Base-by-base conservation (phyloP, 1,284 basidiomycete genomes). In the Bjerkandera adusta region DNA sequence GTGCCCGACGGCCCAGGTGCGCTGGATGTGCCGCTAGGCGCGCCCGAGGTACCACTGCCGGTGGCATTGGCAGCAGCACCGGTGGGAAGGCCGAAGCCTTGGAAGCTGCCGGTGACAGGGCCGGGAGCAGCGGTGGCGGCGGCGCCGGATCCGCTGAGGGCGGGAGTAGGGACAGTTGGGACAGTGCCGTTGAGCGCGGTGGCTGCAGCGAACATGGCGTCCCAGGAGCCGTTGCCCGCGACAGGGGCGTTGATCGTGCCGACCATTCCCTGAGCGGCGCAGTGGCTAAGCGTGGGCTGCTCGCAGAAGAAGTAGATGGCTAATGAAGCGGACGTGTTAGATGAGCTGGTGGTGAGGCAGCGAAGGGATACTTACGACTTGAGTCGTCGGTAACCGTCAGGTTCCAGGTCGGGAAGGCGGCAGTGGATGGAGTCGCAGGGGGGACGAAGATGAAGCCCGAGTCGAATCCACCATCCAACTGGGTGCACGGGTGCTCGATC, bases 221-320 rank as follows among this genome's bases (percentile, higher is more conserved):
- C 60, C 52, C 78, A 77, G 12, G 77, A 77, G 59, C 71, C 70
- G 47, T 63, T 64, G 5, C 76, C 75, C 11, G 63, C 61, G 6
- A 64, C 52, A 1, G 76, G 71, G 2, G 77, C 70, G 58, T 83
- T 83, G 65, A 83, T 79, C 20, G 75, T 69, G 36, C 75, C 68
- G 42, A 69, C 68, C 68, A 64, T 69, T 57, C 75, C 76, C n/a
- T n/a, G n/a, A 7, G 57, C 49, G 15, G 53, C 44, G 55, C 77
- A 80, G 59, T 80, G 78, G 18, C 67, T 57, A 3, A 44, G 18
- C 4, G 47, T n/a, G 11, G 69, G 65, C 55, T 78, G 75, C 52
- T 73, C 75, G 67, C 81, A 83, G 72, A 68, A 82, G 65, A 79
- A 80, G 79, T 79, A 83, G 47, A 82, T 71, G 7, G 80, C 75